A percentile compares a stretch with the other conserved stretches of the same genome.
Evolutionary conservation across 768 basidiomycete genomes (phyloP).

Genomic region (Mrakia blollopis): DNA sequence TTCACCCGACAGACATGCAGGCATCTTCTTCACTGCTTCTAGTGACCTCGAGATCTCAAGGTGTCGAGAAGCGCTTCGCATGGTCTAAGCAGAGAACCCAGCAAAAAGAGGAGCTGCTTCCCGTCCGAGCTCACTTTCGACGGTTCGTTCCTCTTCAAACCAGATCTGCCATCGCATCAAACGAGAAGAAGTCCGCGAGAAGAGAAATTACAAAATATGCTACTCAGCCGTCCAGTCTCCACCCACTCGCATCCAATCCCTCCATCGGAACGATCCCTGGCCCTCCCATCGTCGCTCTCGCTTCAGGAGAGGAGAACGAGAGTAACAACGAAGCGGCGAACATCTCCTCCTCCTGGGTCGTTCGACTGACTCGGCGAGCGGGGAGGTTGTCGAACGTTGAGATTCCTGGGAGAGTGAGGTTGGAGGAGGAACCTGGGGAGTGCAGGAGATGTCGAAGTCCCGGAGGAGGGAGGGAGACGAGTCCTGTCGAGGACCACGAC

Average conservation of each 20-base stretch:
- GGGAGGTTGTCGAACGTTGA: not conserved
- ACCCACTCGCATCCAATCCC: not conserved
- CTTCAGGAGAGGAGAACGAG: not conserved
- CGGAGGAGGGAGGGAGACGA: not conserved
- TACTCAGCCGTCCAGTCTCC: not conserved
- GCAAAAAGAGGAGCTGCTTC: too few species aligned
- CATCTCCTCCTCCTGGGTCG: not conserved
- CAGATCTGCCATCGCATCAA: too few species aligned
- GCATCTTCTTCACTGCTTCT: too few species aligned
- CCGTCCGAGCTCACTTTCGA: too few species aligned
- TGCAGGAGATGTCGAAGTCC: not conserved
- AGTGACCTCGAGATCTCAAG: too few species aligned
- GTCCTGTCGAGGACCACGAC: not conserved
- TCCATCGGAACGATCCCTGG: not conserved
- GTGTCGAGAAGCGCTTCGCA: too few species aligned
- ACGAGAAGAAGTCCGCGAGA: too few species aligned
- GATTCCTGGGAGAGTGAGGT: constrained; percentile 3
- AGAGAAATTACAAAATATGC: too few species aligned
- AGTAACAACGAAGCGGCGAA: not conserved
- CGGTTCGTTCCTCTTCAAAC: too few species aligned
- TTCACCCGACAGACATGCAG: too few species aligned
- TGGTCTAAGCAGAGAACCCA: too few species aligned
- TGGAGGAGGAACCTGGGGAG: not conserved
- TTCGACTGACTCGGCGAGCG: not conserved
- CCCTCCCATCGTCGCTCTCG: not conserved